Evolutionary conservation across 2,329 filamentous ascomycete genomes (phyloP), one percentile per base, ranked within the genome.

Genomic region (Paradendryphiella salina): DNA sequence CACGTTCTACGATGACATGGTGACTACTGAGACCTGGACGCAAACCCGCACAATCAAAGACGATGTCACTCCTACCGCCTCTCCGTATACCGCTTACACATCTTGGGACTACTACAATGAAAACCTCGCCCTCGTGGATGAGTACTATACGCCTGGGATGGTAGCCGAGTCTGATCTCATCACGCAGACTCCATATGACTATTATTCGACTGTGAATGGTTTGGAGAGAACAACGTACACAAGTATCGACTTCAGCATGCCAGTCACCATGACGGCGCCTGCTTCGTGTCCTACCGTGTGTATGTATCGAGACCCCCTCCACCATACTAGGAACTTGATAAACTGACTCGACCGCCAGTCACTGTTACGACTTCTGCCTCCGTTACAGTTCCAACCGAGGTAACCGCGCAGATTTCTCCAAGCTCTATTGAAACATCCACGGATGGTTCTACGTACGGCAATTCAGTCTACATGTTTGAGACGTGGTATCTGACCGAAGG

Each of bases 231-330:
- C 37, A 1, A 40, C 46, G 3, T 55, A 34, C 5, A 59, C 48
- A 4, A 38, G 40, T 6, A 63, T 57, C 6, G 31, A 50, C 3
- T 67, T 62, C 37, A 57, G 40, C 11, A 71, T 71, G 69, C 57
- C 56, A 2, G 66, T 70, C 1, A 69, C 66, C 3, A 66, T 65
- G 52, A 69, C 66, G 4, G 63, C 66, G 3, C 69, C 69, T 9
- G 33, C 64, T 1, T 63, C 52, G 5, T 71, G 69, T 39, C 49
- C 67, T 0, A 67, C 62, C 1, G 13, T 17, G 56, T 70, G 50
- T 53, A 34, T 26, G 50, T 50, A 17, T 31, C 10, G 10, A 23
- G 13, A 6, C 6, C 8, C 36, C 32, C 10, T 13, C 20, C 17
- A 10, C 8, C 23, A 20, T 29, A 4, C 10, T 10, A 14, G 33